These are phyloP conservation scores for Gyromitra esculenta DNA, from an alignment of 2,329 filamentous ascomycete genomes.

Conservation along the genomic window DNA sequence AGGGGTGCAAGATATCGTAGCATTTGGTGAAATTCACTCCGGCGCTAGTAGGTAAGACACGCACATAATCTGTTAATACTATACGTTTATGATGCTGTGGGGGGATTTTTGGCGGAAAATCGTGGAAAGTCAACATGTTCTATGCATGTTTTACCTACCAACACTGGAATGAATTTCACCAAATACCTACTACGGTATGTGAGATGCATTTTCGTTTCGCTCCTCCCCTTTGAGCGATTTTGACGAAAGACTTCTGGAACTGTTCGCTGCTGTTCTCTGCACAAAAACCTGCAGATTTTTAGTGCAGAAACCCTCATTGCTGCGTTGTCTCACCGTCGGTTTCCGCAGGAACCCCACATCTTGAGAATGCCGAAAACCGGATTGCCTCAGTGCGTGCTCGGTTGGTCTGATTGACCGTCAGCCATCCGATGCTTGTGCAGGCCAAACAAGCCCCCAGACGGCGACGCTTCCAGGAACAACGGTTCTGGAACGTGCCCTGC, in stretches of 20 bases:
- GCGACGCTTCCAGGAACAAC: slow-evolving; percentile 48
- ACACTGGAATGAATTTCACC: no score
- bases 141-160: no score
- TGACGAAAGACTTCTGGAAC: slow-evolving; percentile 52
- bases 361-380: slow-evolving; percentile 49
- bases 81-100: no score
- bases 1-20: background rate
- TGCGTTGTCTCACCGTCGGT: slow-evolving; percentile 50
- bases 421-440: slow-evolving; percentile 44
- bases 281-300: slow-evolving; percentile 51
- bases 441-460: slow-evolving; percentile 25
- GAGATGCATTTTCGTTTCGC: slow-evolving; percentile 44
- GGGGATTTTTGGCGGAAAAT: background rate
- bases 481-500: slow-evolving; percentile 43
- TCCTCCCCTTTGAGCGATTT: slow-evolving; percentile 53
- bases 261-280: slow-evolving; percentile 51
- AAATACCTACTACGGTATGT: background rate
- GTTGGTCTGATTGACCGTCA: slow-evolving; percentile 48
- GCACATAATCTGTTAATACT: no score
- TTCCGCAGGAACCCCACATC: slow-evolving; percentile 53
- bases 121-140: background rate
- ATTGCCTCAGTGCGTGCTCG: slow-evolving; percentile 46
- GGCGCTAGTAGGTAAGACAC: no score
- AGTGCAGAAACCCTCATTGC: slow-evolving; percentile 43
- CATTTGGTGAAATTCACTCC: no score